phyloP scores from a whole-genome alignment of 257 asterid genomes.

The Solanum dulcamara region DNA sequence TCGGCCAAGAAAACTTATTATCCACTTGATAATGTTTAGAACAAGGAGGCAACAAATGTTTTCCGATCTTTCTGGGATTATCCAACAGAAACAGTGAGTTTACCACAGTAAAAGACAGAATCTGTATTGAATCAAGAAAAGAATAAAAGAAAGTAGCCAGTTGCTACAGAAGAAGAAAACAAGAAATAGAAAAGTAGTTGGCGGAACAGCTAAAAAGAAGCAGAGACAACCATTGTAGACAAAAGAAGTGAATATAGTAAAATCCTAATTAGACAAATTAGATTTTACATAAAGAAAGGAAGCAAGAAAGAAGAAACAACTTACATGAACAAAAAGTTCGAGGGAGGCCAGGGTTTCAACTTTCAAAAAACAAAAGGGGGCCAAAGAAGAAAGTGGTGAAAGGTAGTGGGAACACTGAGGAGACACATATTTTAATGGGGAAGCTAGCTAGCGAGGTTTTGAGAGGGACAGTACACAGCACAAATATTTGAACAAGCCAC shows the following conservation, averaged over 20 bases:
- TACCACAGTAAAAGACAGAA: neutral
- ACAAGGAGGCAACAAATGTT: neutral
- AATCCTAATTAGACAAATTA: neutral
- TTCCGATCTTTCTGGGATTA: neutral
- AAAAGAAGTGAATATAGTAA: neutral
- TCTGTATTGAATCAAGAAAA: neutral
- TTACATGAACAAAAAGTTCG: neutral
- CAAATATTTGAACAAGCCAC: neutral
- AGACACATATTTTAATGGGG: neutral
- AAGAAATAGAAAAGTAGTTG: neutral
- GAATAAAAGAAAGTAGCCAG: neutral
- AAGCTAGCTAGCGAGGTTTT: neutral
- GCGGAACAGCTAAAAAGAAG: neutral
- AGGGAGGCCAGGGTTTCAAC: neutral
- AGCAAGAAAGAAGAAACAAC: neutral
- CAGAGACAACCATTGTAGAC: neutral
- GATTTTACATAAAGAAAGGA: neutral
- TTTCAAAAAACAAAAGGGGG: neutral
- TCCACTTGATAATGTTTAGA: neutral
- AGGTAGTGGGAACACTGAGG: neutral
- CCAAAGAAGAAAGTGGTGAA: neutral
- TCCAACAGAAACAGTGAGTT: neutral
- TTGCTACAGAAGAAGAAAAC: neutral
- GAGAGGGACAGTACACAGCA: neutral
- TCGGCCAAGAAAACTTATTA: neutral